These are phyloP conservation scores for Yamadazyma dushanensis DNA, from an alignment of 1,139 yeast species.

Conservation along the genomic window DNA sequence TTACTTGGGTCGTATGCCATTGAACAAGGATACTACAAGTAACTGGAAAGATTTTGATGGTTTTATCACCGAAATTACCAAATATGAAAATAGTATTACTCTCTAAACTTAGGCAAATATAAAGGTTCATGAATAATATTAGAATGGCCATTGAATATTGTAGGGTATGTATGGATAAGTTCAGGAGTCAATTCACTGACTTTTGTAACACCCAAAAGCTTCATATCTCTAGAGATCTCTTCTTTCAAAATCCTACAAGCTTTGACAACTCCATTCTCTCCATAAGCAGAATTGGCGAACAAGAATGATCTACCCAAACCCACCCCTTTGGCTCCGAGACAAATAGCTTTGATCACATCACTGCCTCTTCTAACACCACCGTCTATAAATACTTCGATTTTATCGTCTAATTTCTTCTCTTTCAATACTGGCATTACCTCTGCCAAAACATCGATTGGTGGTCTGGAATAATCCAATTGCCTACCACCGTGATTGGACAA, in stretches of 20 bases:
- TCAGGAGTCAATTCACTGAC: constrained; percentile 34
- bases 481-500: constrained; percentile 59
- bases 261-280: constrained; percentile 48
- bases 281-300: constrained; percentile 51
- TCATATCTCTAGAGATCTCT: constrained; percentile 49
- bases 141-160: constrained; percentile 13
- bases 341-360: constrained; percentile 55
- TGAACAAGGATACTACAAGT: constrained; percentile 23
- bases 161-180: constrained; percentile 16
- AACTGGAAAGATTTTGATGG: constrained; percentile 14
- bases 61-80: constrained; percentile 12
- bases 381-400: constrained; percentile 48
- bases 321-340: constrained; percentile 57
- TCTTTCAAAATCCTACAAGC: constrained; percentile 44
- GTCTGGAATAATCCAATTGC: constrained; percentile 48
- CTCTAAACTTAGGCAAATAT: constrained; percentile 15
- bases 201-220: constrained; percentile 42
- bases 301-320: constrained; percentile 53
- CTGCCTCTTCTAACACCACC: constrained; percentile 58
- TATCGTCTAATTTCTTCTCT: constrained; percentile 29
- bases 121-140: constrained; percentile 16
- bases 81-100: constrained; percentile 8
- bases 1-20: constrained; percentile 30
- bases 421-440: constrained; percentile 44
- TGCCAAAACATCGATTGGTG: constrained; percentile 50